phyloP scores from a whole-genome alignment of 805 yeast species.

The Lachancea sp. region DNA sequence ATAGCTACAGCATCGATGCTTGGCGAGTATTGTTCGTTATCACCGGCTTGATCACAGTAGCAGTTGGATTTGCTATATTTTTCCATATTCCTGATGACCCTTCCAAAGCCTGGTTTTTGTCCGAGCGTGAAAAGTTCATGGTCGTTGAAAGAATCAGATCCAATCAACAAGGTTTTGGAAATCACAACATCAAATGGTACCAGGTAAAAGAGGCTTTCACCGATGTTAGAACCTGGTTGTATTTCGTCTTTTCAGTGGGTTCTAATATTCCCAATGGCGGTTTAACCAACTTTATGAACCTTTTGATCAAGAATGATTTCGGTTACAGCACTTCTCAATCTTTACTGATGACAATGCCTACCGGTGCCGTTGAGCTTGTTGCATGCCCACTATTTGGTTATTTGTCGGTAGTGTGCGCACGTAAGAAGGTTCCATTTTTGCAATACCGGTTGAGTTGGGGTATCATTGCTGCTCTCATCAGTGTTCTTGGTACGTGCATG shows the following conservation, averaged over 20 bases:
- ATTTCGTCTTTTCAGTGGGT: conserved; percentile 36
- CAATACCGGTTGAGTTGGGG: conserved; percentile 30
- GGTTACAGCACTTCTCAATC: conserved; percentile 38
- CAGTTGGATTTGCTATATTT: conserved; percentile 42
- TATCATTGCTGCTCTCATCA: conserved; percentile 28
- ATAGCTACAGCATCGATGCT: conserved; percentile 38
- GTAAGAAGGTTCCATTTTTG: conserved; percentile 14
- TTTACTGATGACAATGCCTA: conserved; percentile 41
- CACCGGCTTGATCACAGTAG: conserved; percentile 52
- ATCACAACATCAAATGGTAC: conserved; percentile 44
- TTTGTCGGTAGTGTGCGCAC: conserved; percentile 19
- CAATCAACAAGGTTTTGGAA: conserved; percentile 56
- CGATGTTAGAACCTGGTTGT: conserved; percentile 47
- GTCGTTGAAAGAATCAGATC: conserved; percentile 48
- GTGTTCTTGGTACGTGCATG: conserved; percentile 33
- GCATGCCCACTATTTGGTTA: conserved; percentile 32
- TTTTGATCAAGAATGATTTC: conserved; percentile 39
- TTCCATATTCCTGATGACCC: conserved; percentile 55
- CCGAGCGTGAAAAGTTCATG: conserved; percentile 39
- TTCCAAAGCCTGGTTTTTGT: conserved; percentile 41
- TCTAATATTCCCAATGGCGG: conserved; percentile 52
- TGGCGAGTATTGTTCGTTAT: conserved; percentile 60
- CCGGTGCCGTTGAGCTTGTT: conserved; percentile 41
- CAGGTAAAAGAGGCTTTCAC: conserved; percentile 47
- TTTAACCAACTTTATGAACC: conserved; percentile 41